phyloP scores from a whole-genome alignment of 2,329 filamentous ascomycete species.

The Aspergillus felis region DNA sequence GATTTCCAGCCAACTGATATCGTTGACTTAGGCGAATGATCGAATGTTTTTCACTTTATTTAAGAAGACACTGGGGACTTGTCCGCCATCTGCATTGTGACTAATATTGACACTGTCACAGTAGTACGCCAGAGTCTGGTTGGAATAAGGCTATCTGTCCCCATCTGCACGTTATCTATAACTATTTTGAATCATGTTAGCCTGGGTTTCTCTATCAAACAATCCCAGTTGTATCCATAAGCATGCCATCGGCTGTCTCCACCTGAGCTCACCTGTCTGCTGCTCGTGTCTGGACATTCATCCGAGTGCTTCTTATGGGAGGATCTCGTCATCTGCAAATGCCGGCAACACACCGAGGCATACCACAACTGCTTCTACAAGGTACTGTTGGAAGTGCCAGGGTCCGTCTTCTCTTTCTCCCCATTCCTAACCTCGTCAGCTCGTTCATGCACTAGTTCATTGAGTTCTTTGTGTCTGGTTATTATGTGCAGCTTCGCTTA shows the following conservation, averaged over 20 bases:
- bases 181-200: conserved; percentile 11
- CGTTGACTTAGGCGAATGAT: background rate
- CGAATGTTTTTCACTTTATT: background rate
- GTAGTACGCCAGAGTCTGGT: background rate
- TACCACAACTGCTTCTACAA: conserved; percentile 2
- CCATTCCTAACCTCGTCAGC: background rate
- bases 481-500: background rate
- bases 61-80: background rate
- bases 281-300: conserved; percentile 8
- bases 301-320: conserved; percentile 1
- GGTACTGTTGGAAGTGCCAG: conserved; percentile 14
- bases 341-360: background rate
- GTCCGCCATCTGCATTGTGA: background rate
- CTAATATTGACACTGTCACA: background rate
- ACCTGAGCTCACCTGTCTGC: conserved; percentile 9
- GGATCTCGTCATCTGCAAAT: background rate
- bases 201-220: conserved; percentile 8
- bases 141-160: conserved; percentile 1
- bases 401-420: conserved; percentile 7
- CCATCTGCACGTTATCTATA: background rate
- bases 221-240: conserved; percentile 15
- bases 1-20: background rate
- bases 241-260: conserved; percentile 16
- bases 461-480: background rate
- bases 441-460: background rate